A percentile compares a stretch with the other conserved stretches of the same genome.
These are phyloP conservation scores for Phytopythium ostracodes DNA, from an alignment of 352 stramenopile genomes.

Conservation along the genomic window DNA sequence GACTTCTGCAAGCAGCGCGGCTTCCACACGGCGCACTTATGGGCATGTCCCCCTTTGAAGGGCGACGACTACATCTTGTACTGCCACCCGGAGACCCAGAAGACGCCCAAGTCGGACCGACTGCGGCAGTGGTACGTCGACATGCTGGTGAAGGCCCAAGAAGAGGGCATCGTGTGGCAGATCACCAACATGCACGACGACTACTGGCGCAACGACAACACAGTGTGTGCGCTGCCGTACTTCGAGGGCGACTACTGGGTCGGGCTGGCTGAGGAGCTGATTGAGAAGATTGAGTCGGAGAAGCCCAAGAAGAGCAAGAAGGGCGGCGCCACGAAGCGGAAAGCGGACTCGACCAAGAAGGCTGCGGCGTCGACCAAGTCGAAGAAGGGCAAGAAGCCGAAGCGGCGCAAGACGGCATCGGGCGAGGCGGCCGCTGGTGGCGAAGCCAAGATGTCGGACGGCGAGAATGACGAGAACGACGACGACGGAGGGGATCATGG, in stretches of 20 bases:
- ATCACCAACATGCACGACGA: constrained; percentile 97
- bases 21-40: constrained; percentile 98
- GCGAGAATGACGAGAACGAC: constrained; percentile 36
- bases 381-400: constrained; percentile 75
- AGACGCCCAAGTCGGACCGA: constrained; percentile 98
- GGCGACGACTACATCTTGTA: constrained; percentile 99
- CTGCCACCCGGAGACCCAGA: constrained; percentile 98
- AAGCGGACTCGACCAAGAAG: constrained; percentile 64
- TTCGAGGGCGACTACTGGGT: constrained; percentile 89
- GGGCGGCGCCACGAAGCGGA: constrained; percentile 51
- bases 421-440: constrained; percentile 7
- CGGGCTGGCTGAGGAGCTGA: constrained; percentile 82
- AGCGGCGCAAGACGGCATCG: constrained; percentile 50
- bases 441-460: constrained; percentile 26
- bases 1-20: constrained; percentile 97
- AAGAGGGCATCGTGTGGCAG: constrained; percentile 90
- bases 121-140: constrained; percentile 95
- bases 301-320: constrained; percentile 80
- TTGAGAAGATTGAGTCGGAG: constrained; percentile 86
- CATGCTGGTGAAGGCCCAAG: constrained; percentile 85
- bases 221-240: constrained; percentile 81
- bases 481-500: constrained; percentile 30
- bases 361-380: constrained; percentile 46
- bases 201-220: constrained; percentile 89
- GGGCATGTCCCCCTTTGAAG: constrained; percentile 98